Base-by-base conservation (phyloP, 768 basidiomycete species). In the Asterophora lycoperdoides region DNA sequence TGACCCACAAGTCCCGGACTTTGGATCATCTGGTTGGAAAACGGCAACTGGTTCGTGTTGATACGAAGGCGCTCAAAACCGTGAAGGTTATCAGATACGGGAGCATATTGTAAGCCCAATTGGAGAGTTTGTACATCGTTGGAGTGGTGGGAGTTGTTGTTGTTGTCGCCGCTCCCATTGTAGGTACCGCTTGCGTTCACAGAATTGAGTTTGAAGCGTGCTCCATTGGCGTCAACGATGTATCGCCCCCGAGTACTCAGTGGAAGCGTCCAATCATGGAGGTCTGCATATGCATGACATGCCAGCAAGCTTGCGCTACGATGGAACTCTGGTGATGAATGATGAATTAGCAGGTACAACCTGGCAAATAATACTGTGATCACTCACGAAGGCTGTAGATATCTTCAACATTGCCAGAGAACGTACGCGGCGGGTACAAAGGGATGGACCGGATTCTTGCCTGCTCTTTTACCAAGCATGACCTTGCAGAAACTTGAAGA, bases 1-100 rank as follows among this genome's bases (percentile, higher is more conserved):
- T 23, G 4, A 56, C 48, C 55, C 48, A 52, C 30, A 35, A 30
- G 33, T 52, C 51, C 30, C 52, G 44, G 29, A 56, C 20, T 8
- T 42, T 44, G 55, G 15, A 56, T 56, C 55, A 56, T 56, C 44
- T 56, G 35, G 45, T 56, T 56, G 40, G 55, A 56, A 34, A 56
- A 56, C 10, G 48, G 51, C 18, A 56, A 30, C 9, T 48, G 55
- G 23, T 53, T 43, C 3, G 51, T 49, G 34, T 56, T 53, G 19
- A 56, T 53, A 19, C 48, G 37, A 32, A 52, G 51, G 8, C 33
- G 44, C 41, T 56, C 51, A 13, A 53, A 56, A 20, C 33, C 42
- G 10, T 56, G 48, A n/a, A 53, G 51, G 18, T 53, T 48, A 26
- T 44, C 42, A 20, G 29, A n/a, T 20, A 56, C 32, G 2, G 43